Evolutionary conservation across 345 rosid genomes (phyloP).

Genomic region (Gynandropsis gynandra): DNA sequence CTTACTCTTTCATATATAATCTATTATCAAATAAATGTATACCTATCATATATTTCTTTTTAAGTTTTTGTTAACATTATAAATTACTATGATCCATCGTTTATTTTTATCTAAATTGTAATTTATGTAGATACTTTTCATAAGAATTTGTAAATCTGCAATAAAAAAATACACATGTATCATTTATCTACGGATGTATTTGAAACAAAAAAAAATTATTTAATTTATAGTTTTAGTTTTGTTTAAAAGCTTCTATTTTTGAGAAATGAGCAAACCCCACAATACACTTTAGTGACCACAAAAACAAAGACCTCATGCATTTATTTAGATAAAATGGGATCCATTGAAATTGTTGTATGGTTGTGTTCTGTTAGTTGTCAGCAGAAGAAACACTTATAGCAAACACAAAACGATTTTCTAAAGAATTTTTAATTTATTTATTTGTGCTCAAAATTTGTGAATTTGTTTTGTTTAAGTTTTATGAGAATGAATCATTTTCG

Average conservation of each 20-base stretch:
- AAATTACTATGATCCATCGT: no score
- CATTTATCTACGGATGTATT: no score
- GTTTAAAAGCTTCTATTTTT: slow-evolving; percentile 12
- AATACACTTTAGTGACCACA: slow-evolving; percentile 33
- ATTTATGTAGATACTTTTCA: no score
- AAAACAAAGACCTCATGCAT: slow-evolving; percentile 21
- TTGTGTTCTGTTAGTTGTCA: slow-evolving; percentile 23
- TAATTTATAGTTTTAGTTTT: neutral
- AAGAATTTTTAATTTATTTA: slow-evolving; percentile 5
- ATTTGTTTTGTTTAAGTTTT: slow-evolving; percentile 10
- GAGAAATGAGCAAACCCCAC: slow-evolving; percentile 29
- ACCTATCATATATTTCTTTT: no score
- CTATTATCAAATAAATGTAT: no score
- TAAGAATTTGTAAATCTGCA: no score
- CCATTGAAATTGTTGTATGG: slow-evolving; percentile 30
- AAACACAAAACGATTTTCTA: neutral
- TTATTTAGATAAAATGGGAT: slow-evolving; percentile 19
- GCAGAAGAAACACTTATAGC: slow-evolving; percentile 22
- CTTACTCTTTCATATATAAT: no score
- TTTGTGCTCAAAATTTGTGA: neutral
- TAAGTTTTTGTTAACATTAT: no score
- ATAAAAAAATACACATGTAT: no score
- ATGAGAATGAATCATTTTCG: slow-evolving; percentile 6
- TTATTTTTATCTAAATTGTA: no score
- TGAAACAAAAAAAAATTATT: no score